Conservation (phyloP, 805 yeast species). For the Starmerella floricola region DNA sequence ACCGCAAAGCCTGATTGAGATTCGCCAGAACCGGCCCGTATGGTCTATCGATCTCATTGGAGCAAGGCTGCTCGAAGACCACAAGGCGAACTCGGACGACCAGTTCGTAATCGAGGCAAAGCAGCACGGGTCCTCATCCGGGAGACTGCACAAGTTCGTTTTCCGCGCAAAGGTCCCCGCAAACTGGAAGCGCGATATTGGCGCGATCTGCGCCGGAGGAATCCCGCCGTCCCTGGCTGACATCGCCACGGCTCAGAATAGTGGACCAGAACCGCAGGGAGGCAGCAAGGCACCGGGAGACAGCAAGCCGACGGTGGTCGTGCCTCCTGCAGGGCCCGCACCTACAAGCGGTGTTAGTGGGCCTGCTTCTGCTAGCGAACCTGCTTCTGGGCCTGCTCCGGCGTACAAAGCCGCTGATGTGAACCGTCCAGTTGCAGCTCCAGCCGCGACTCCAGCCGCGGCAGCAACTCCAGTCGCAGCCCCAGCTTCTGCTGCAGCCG, state of each 20-base stretch:
- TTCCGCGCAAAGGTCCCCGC: slow-evolving; percentile 75
- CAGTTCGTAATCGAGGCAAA: slow-evolving; percentile 56
- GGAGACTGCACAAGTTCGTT: slow-evolving; percentile 81
- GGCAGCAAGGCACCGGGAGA: neutral
- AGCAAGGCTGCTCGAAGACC: slow-evolving; percentile 73
- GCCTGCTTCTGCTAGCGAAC: too few relatives aligned
- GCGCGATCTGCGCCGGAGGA: slow-evolving; percentile 42
- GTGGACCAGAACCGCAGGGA: neutral
- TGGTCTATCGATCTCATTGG: slow-evolving; percentile 30
- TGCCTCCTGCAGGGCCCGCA: neutral
- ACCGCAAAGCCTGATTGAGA: slow-evolving; percentile 78
- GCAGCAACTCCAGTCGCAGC: too few relatives aligned
- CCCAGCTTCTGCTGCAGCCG: too few relatives aligned
- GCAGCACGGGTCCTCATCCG: slow-evolving; percentile 23
- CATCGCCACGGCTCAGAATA: slow-evolving; percentile 1
- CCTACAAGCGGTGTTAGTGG: too few relatives aligned
- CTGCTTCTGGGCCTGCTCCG: too few relatives aligned
- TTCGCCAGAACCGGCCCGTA: slow-evolving; percentile 38
- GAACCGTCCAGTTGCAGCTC: too few relatives aligned
- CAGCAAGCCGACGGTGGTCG: neutral
- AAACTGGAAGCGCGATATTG: slow-evolving; percentile 73
- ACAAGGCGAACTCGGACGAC: slow-evolving; percentile 38
- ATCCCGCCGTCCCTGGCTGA: slow-evolving; percentile 11
- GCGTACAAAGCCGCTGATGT: too few relatives aligned
- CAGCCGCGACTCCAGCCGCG: too few relatives aligned